A percentile compares a stretch with the other conserved stretches of the same genome.
Conservation (phyloP, 305 asterid genomes). For the Ajuga reptans region DNA sequence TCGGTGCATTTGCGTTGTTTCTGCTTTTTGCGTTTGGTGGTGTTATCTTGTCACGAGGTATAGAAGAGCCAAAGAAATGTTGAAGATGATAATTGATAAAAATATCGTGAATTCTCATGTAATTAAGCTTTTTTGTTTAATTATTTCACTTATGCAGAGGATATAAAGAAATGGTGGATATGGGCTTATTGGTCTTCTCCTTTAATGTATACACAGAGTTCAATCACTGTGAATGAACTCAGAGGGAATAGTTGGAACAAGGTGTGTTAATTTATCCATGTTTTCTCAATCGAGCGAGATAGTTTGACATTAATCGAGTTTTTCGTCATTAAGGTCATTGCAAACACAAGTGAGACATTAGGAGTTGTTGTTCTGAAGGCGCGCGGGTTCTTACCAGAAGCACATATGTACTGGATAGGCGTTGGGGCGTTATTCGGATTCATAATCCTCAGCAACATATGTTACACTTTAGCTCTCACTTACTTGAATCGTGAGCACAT, state of each 20-base stretch:
- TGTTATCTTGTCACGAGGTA: slow-evolving; percentile 38
- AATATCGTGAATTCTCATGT: too few relatives aligned
- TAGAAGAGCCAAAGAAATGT: too few relatives aligned
- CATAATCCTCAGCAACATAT: slow-evolving; percentile 33
- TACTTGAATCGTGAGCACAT: slow-evolving; percentile 37
- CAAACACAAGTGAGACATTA: slow-evolving; percentile 20
- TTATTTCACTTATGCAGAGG: slow-evolving; percentile 22
- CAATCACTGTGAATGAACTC: slow-evolving; percentile 38
- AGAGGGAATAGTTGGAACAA: slow-evolving; percentile 37
- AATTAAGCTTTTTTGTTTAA: too few relatives aligned
- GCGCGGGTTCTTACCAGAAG: slow-evolving; percentile 30
- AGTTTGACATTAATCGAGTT: neutral
- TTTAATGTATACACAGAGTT: slow-evolving; percentile 40
- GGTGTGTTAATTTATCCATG: slow-evolving; percentile 24
- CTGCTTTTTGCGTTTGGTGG: slow-evolving; percentile 34
- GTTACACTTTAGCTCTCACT: slow-evolving; percentile 36
- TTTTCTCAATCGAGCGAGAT: too few relatives aligned
- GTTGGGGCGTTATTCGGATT: slow-evolving; percentile 43
- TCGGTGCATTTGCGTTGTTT: slow-evolving; percentile 31
- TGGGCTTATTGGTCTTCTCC: slow-evolving; percentile 52
- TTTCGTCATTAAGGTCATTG: neutral
- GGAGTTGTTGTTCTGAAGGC: slow-evolving; percentile 35
- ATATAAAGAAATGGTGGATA: slow-evolving; percentile 45
- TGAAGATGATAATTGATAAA: too few relatives aligned
- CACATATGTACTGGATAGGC: slow-evolving; percentile 46